Evolutionary conservation across 2,329 filamentous ascomycete genomes (phyloP), one percentile per base, ranked within the genome.

Genomic region (Incumbomyces delicatus): DNA sequence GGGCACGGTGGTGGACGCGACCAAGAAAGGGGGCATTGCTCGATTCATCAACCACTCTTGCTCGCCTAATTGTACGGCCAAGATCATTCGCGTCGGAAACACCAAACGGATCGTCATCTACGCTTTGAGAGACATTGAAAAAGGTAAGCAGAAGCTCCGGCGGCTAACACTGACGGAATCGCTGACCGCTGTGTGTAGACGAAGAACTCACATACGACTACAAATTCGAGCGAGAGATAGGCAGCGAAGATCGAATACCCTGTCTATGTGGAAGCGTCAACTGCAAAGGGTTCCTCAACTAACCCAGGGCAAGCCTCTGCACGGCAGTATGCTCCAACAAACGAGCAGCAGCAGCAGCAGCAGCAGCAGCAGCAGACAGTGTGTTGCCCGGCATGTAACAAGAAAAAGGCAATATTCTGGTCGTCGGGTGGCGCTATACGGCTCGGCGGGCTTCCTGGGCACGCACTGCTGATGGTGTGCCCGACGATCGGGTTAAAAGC

Each of bases 191-290:
- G 16, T 42, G 16, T 44, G 51, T 61, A 98, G 92, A 95, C 64
- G 92, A 98, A 70, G 92, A 98, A 73, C 81, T 98, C 64, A 98
- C 92, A 2, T 98, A 98, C 71, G 92, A 98, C 72, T 98, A 98
- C 77, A 98, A 98, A 68, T 98, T 98, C 66, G 92, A 98, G 72
- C 85, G 92, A 59, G 92, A 98, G 68, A 87, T 94, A 61, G 88
- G 88, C 60, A 94, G 87, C 57, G 79, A 88, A 53, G 92, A 98
- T 66, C 87, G 92, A 54, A 95, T 98, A 59, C 92, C 92, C 42
- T 98, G 92, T 72, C 81, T 98, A 42, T 98, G 92, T 66, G 92
- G 92, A 50, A 95, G 90, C 36, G 81, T 89, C 27, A 88, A 87
- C 40, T 98, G 92, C 74, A 98, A 98, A 74, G 92, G 92, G 53